Evolutionary conservation across 805 yeast species (phyloP), one percentile per base, ranked within the genome.

Genomic region (Kockiozyma suomiensis): DNA sequence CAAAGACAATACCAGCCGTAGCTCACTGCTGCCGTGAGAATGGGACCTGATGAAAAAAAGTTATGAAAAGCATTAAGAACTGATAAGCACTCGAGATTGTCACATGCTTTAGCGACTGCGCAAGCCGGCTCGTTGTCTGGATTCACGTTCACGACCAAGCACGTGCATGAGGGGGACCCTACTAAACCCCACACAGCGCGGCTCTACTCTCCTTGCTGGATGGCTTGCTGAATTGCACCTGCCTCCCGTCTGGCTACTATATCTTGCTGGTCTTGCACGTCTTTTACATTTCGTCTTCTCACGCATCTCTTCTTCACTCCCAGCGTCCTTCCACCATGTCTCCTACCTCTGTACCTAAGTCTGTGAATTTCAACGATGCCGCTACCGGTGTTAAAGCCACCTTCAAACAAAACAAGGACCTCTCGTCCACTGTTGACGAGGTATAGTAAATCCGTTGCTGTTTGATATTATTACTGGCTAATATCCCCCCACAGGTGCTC

Each of bases 361-460:
- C 64, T 7, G 33, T 62, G 38, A 32, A 25, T 28, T 56, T 61
- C 48, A 54, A 60, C 30, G 40, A 55, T 32, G 32, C 58, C 28
- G 6, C 30, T 15, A 12, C 48, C 26, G 32, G 49, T 17, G 35
- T 54, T 45, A 46, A 42, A 45, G 56, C 45, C 45, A 52, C 56
- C 15, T 49, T 62, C 49, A 50, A 37, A 52, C 61, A 49, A 52
- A 62, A 62, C 57, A 62, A 60, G 37, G 54, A 45, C 32, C 45
- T 62, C 23, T 62, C 66, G 19, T 51, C 61, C 45, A 6, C 42
- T 7, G 48, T 54, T 17, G 61, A 51, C 17, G 66, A 62, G 33
- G 66, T 61, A 41, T 19, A 13, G 32, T 19, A 7, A 37, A 21
- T 10, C n/a, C 6, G 12, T 15, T n/a, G 13, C n/a, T 4, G 7